phyloP scores from a whole-genome alignment of 1,284 basidiomycete species.

The Wolfiporia cocos region DNA sequence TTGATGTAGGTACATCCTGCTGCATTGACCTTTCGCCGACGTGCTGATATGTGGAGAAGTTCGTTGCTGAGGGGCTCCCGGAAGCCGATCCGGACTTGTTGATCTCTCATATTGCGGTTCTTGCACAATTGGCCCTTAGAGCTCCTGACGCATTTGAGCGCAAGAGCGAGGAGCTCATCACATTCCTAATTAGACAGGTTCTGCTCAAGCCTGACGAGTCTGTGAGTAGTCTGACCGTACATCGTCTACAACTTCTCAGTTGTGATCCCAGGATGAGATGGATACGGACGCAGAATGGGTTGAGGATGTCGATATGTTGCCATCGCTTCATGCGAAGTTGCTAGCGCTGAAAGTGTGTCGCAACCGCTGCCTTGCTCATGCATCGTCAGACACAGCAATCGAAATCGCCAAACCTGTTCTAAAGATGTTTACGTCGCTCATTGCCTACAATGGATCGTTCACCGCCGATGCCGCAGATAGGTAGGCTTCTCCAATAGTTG shows the following conservation, averaged over 20 bases:
- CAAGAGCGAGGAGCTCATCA: constrained; percentile 67
- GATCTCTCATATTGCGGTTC: constrained; percentile 63
- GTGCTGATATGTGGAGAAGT: constrained; percentile 67
- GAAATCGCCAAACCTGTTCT: constrained; percentile 71
- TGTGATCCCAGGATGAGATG: constrained; percentile 32
- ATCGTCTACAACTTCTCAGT: no score
- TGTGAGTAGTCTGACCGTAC: no score
- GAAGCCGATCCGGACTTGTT: constrained; percentile 48
- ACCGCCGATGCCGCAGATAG: constrained; percentile 55
- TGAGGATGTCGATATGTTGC: constrained; percentile 54
- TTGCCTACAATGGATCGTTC: constrained; percentile 64
- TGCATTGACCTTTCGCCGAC: constrained; percentile 42
- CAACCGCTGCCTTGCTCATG: constrained; percentile 72
- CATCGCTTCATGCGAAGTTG: constrained; percentile 61
- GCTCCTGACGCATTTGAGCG: constrained; percentile 73
- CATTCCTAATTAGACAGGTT: constrained; percentile 69
- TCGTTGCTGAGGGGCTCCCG: constrained; percentile 51
- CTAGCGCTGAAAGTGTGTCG: constrained; percentile 74
- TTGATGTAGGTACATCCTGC: constrained; percentile 50
- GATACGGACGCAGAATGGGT: constrained; percentile 73
- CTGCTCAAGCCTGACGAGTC: constrained; percentile 37
- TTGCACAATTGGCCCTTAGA: constrained; percentile 72
- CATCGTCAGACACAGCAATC: constrained; percentile 48
- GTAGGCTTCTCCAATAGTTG: constrained; percentile 33
- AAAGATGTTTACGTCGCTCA: constrained; percentile 64